Conservation (phyloP, 2,329 filamentous ascomycete species). For the Fusarium heterosporum region DNA sequence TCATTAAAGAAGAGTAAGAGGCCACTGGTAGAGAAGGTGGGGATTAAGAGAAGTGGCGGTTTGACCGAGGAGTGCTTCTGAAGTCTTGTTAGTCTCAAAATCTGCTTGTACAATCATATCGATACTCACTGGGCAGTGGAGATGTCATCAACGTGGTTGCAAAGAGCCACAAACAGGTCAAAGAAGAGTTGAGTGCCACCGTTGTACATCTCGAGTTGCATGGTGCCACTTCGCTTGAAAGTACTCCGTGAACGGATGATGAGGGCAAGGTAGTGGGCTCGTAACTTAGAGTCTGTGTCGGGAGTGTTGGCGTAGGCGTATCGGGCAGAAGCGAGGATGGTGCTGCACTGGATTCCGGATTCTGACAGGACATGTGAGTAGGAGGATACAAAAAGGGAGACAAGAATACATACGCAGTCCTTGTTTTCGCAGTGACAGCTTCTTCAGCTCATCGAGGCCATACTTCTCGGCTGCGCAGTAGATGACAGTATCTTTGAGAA, state of each 20-base stretch:
- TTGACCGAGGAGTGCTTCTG: constrained; percentile 61
- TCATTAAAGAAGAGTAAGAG: constrained; percentile 42
- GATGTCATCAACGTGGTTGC: constrained; percentile 86
- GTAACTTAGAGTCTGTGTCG: constrained; percentile 88
- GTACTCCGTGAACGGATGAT: constrained; percentile 89
- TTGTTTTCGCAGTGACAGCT: constrained; percentile 87
- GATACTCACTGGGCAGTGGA: constrained; percentile 65
- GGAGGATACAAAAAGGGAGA: neutral
- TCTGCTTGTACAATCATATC: neutral
- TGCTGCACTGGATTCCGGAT: constrained; percentile 84
- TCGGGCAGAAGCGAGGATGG: constrained; percentile 86
- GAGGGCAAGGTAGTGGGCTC: constrained; percentile 90
- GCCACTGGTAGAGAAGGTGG: neutral
- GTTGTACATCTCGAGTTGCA: constrained; percentile 94
- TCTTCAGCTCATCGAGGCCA: constrained; percentile 84
- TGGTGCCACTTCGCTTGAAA: constrained; percentile 93
- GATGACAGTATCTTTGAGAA: constrained; percentile 90
- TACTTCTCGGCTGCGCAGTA: constrained; percentile 92
- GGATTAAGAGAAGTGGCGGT: constrained; percentile 54
- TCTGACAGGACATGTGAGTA: constrained; percentile 55
- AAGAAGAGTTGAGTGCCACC: constrained; percentile 89
- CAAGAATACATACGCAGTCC: constrained; percentile 72
- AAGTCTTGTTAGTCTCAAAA: neutral
- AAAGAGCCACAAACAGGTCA: constrained; percentile 91
- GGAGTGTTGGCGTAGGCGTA: constrained; percentile 92